A percentile compares a stretch with the other conserved stretches of the same genome.
Evolutionary conservation across 1,139 yeast genomes (phyloP).

Genomic region (Pichia sp.): DNA sequence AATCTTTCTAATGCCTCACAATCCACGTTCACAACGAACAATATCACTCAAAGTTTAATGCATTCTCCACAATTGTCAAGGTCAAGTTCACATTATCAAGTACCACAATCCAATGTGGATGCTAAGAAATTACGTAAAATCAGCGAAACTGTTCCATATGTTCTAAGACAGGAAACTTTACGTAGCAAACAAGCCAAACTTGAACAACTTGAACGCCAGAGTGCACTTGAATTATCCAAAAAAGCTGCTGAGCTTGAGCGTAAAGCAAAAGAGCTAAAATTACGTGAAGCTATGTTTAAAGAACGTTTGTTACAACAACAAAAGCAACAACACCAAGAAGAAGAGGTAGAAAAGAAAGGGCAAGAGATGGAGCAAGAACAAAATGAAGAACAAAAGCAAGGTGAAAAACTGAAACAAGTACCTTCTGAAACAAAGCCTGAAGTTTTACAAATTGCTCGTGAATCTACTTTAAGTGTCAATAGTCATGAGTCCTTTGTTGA

Average conservation of each 20-base stretch:
- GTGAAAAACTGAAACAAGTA: no score
- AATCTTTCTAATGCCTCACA: slow-evolving; percentile 36
- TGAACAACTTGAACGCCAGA: slow-evolving; percentile 71
- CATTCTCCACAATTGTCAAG: slow-evolving; percentile 30
- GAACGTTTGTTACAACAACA: slow-evolving; percentile 28
- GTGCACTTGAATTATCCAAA: slow-evolving; percentile 63
- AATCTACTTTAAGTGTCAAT: background rate
- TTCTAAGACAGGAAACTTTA: slow-evolving; percentile 67
- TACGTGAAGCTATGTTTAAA: slow-evolving; percentile 51
- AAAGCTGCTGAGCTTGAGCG: slow-evolving; percentile 72
- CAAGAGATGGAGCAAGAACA: no score
- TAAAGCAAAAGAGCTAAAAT: slow-evolving; percentile 67
- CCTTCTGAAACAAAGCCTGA: background rate
- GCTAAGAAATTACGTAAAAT: slow-evolving; percentile 66
- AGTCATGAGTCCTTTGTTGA: background rate
- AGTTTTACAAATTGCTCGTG: background rate
- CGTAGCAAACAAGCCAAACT: slow-evolving; percentile 69
- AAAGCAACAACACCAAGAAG: background rate
- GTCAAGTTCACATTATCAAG: slow-evolving; percentile 7
- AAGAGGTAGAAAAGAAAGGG: background rate
- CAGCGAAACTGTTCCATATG: slow-evolving; percentile 77
- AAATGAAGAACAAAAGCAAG: no score
- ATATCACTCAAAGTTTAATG: slow-evolving; percentile 8
- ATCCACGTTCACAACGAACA: slow-evolving; percentile 51
- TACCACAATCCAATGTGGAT: slow-evolving; percentile 37